Percentiles rank a stretch among this genome's conserved stretches.
phyloP scores from a whole-genome alignment of 1,284 basidiomycete genomes.

The Paramarasmius palmivorus region DNA sequence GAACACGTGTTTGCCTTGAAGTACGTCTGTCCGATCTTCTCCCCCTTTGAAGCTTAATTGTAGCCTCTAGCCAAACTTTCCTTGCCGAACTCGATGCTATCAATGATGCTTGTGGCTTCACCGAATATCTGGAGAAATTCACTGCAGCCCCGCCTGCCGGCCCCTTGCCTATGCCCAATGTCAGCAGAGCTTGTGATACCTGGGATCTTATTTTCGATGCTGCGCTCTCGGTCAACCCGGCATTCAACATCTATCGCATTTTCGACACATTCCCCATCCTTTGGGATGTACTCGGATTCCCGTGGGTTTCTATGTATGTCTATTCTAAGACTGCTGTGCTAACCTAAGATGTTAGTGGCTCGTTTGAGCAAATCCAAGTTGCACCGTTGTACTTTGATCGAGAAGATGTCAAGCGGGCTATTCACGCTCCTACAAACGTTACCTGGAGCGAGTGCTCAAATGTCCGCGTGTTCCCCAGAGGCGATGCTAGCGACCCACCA shows the following conservation, averaged over 20 bases:
- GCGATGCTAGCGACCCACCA: slow-evolving; percentile 62
- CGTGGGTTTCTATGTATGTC: slow-evolving; percentile 37
- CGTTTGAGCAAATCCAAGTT: slow-evolving; percentile 51
- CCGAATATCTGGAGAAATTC: slow-evolving; percentile 44
- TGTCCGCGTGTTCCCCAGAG: slow-evolving; percentile 52
- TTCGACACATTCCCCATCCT: slow-evolving; percentile 62
- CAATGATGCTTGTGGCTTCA: slow-evolving; percentile 68
- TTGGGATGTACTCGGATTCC: slow-evolving; percentile 80
- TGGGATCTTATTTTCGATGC: slow-evolving; percentile 67
- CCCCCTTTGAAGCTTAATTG: neutral
- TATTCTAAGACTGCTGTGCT: no score
- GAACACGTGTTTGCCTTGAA: slow-evolving; percentile 69
- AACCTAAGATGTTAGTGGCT: slow-evolving; percentile 41
- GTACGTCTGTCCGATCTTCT: slow-evolving; percentile 35
- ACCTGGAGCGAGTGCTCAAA: slow-evolving; percentile 65
- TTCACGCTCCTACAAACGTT: slow-evolving; percentile 67
- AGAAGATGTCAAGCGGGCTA: slow-evolving; percentile 67
- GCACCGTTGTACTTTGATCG: slow-evolving; percentile 68
- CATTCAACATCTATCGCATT: slow-evolving; percentile 76
- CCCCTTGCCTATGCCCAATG: slow-evolving; percentile 18
- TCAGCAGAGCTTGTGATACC: slow-evolving; percentile 70
- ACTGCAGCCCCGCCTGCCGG: neutral
- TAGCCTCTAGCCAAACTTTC: slow-evolving; percentile 59
- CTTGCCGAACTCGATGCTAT: slow-evolving; percentile 55
- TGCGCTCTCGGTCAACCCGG: slow-evolving; percentile 65